Conservation (phyloP, 2,329 filamentous ascomycete genomes). For the Corinectria fuckeliana region DNA sequence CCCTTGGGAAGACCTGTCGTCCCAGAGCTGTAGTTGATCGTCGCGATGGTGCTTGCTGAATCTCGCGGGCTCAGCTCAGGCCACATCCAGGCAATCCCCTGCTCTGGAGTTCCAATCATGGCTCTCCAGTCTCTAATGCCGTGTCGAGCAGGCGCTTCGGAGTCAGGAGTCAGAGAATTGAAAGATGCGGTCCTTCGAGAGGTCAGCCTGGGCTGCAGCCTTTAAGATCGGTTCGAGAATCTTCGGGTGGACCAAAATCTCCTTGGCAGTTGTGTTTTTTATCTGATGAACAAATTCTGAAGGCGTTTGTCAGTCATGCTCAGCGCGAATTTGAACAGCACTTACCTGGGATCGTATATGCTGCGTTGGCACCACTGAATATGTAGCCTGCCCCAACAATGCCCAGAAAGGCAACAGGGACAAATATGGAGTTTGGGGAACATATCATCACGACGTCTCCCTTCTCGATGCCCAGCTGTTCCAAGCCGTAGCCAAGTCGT, state of each 20-base stretch:
- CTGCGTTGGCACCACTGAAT: constrained; percentile 62
- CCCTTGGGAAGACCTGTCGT: constrained; percentile 60
- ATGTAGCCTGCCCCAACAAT: constrained; percentile 58
- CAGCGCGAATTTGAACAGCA: neutral
- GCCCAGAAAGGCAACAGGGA: constrained; percentile 61
- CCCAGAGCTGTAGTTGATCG: constrained; percentile 59
- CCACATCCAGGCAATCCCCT: constrained; percentile 50
- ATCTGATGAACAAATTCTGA: constrained; percentile 60
- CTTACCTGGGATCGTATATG: constrained; percentile 55
- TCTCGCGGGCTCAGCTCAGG: constrained; percentile 44
- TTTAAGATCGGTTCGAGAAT: constrained; percentile 51
- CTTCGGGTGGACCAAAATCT: constrained; percentile 56
- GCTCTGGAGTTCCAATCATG: constrained; percentile 43
- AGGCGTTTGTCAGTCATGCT: constrained; percentile 3
- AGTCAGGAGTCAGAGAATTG: constrained; percentile 56
- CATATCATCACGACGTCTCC: constrained; percentile 62
- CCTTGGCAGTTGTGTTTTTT: constrained; percentile 56
- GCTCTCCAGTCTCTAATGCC: constrained; percentile 51
- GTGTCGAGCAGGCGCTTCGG: constrained; percentile 34
- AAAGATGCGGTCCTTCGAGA: constrained; percentile 52
- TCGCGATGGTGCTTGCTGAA: constrained; percentile 45
- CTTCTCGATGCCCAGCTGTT: constrained; percentile 50
- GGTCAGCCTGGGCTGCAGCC: constrained; percentile 48
- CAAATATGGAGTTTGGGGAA: constrained; percentile 61
- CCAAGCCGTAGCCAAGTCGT: constrained; percentile 56